Evolutionary conservation across 371 early-diverging fungal species (phyloP).

Genomic region (Saksenaea vasiformis): DNA sequence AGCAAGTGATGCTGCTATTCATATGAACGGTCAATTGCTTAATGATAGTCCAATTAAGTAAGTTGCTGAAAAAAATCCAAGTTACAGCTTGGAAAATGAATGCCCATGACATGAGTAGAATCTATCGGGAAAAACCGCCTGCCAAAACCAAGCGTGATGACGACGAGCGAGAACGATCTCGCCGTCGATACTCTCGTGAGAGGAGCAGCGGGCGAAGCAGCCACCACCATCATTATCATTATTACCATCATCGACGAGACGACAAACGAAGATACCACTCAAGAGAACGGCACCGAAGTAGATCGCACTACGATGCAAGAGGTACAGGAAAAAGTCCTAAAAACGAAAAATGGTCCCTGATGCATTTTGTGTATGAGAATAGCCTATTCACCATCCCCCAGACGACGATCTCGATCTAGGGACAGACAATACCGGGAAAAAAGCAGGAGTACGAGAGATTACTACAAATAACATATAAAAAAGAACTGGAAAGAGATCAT

Average conservation of each 20-base stretch:
- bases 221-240: not conserved
- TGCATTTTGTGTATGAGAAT: not conserved
- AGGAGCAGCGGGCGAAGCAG: not conserved
- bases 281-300: constrained; percentile 2
- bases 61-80: not conserved
- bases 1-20: constrained; percentile 58
- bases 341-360: not conserved
- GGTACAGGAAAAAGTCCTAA: not conserved
- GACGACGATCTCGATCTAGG: not conserved
- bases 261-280: constrained; percentile 1
- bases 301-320: not conserved
- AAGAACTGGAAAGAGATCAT: not conserved
- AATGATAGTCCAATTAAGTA: constrained; percentile 46
- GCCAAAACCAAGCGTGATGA: not conserved
- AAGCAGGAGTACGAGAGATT: not conserved
- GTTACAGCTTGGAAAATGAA: not conserved
- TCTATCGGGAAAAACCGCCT: not conserved
- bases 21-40: constrained; percentile 57
- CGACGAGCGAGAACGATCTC: not conserved
- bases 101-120: not conserved
- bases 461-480: not conserved
- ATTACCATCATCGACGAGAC: not conserved
- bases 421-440: not conserved
- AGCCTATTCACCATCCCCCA: not conserved
- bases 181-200: not conserved